Base-by-base conservation (phyloP, 345 rosid species). In the Leavenworthia alabamica region DNA sequence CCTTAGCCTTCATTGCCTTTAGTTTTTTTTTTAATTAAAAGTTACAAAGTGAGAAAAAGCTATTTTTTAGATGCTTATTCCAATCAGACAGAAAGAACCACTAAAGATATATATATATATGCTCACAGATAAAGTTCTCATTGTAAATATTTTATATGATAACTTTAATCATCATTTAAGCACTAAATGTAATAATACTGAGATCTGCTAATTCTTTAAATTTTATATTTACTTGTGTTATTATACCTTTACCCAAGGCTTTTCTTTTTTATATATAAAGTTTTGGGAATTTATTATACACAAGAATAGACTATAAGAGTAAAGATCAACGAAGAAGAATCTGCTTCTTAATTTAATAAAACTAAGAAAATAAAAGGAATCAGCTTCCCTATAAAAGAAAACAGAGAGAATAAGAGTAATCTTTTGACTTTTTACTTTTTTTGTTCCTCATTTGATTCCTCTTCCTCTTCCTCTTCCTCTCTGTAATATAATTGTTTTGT, bases 381-480 rank as follows among this genome's bases (percentile, higher is more conserved):
- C 73, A 60, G 73, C 67, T 68, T 62, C 74, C 29, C 69, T 70
- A 27, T 46, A 39, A 62, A 69, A 69, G 73, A 31, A 70, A 46
- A 54, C 68, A 37, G 7, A 54, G 51, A 62, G 63, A 39, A 70
- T 42, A 61, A 44, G 41, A 53, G 48, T 61, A 35, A 5, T 11
- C 32, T 28, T 13, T 10, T 9, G 4, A 14, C 4, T 17, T 39
- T 40, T 20, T 11, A 22, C n/a, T 50, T 41, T 60, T 59, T 37
- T 19, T 47, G n/a, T 57, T 47, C 23, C 20, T 40, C 46, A 16
- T 68, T 61, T 33, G 10, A 68, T 69, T 52, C 67, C 8, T 13
- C 36, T 50, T 8, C 42, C 9, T 14, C 3, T 69, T 52, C 67
- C 8, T 13, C 36, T 50, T 8, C 42, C 9, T 14, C 3, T 46